phyloP scores from a whole-genome alignment of 2,329 filamentous ascomycete genomes.

The Nothophaeocryptopus gaeumannii region DNA sequence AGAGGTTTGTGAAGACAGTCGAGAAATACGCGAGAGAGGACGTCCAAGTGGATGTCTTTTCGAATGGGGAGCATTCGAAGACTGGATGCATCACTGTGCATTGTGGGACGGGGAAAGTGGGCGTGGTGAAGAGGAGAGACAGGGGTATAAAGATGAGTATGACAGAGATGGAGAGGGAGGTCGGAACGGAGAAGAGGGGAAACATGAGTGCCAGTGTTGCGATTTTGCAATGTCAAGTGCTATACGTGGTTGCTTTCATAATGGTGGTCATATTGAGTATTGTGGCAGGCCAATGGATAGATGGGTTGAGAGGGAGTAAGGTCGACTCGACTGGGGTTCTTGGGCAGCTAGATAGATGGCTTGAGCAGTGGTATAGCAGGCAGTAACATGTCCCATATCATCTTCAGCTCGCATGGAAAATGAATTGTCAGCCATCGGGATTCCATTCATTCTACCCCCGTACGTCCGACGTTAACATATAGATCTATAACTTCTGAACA shows the following conservation, averaged over 20 bases:
- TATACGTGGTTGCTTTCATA: too few species aligned
- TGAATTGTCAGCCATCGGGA: too few species aligned
- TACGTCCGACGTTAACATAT: too few species aligned
- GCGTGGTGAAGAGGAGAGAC: slow-evolving; percentile 18
- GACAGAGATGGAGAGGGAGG: slow-evolving; percentile 18
- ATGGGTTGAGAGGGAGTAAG: too few species aligned
- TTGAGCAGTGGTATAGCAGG: neutral
- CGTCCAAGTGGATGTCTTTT: slow-evolving; percentile 30
- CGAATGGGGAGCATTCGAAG: slow-evolving; percentile 31
- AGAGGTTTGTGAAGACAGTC: slow-evolving; percentile 18
- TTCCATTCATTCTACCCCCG: too few species aligned
- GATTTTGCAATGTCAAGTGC: too few species aligned
- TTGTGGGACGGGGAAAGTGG: slow-evolving; percentile 22
- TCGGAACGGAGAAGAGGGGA: neutral
- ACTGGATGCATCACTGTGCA: slow-evolving; percentile 33
- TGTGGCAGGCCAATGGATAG: too few species aligned
- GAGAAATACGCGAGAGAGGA: slow-evolving; percentile 23
- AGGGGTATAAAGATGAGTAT: slow-evolving; percentile 23
- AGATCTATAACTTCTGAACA: too few species aligned
- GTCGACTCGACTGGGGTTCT: too few species aligned
- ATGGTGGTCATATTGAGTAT: too few species aligned
- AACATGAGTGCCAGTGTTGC: too few species aligned
- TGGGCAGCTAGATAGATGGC: neutral
- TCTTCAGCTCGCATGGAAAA: too few species aligned
- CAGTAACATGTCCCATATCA: neutral